These are phyloP conservation scores for Tarenaya hassleriana DNA, from an alignment of 345 rosid species.

Conservation along the genomic window DNA sequence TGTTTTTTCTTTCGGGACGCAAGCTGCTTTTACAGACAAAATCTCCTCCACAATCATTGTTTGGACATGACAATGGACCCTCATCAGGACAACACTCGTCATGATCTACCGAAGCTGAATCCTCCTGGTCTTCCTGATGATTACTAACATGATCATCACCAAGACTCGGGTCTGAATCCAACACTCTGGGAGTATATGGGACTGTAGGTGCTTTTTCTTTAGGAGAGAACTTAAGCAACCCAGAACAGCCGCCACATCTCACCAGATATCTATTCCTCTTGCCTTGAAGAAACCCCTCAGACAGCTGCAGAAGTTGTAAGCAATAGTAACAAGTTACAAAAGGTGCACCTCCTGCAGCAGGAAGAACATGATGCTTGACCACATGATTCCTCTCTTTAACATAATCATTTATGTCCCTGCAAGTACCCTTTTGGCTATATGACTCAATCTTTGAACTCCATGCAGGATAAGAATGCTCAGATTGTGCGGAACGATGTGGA, in stretches of 20 bases:
- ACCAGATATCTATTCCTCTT: conserved; percentile 50
- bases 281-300: conserved; percentile 57
- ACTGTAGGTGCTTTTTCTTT: conserved; percentile 38
- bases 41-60: conserved; percentile 16
- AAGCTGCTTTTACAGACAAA: conserved; percentile 19
- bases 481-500: conserved; percentile 31
- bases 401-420: conserved; percentile 26
- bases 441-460: conserved; percentile 30
- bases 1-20: neutral
- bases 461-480: conserved; percentile 21
- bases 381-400: conserved; percentile 33
- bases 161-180: conserved; percentile 9
- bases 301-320: conserved; percentile 50
- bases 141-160: conserved; percentile 16
- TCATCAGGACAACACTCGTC: conserved; percentile 20
- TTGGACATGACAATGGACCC: conserved; percentile 12
- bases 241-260: conserved; percentile 69
- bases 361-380: conserved; percentile 54
- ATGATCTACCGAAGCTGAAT: conserved; percentile 22
- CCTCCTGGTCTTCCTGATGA: conserved; percentile 19
- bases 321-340: conserved; percentile 56
- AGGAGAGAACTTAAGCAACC: conserved; percentile 50
- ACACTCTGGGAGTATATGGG: conserved; percentile 17
- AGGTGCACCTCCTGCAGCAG: conserved; percentile 80
- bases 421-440: conserved; percentile 39